Conservation (phyloP, 805 yeast genomes). For the Candida caryicola region DNA sequence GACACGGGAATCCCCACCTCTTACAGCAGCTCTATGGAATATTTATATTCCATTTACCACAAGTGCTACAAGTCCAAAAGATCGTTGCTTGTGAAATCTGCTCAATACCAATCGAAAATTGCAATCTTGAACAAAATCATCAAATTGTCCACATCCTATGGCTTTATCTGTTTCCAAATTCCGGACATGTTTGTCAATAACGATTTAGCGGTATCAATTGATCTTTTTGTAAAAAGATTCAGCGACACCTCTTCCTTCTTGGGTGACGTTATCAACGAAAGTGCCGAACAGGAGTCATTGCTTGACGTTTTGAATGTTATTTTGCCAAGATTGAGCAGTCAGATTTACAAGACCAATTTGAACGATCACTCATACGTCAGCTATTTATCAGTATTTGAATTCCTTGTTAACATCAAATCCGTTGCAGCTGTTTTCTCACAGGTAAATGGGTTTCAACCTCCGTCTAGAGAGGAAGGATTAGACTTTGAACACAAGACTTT, state of each 20-base stretch:
- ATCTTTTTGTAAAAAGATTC: slow-evolving; percentile 21
- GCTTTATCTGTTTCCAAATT: slow-evolving; percentile 63
- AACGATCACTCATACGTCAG: slow-evolving; percentile 52
- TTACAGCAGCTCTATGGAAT: slow-evolving; percentile 41
- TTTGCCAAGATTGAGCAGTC: slow-evolving; percentile 42
- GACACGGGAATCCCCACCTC: slow-evolving; percentile 47
- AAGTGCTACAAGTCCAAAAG: slow-evolving; percentile 42
- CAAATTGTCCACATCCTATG: slow-evolving; percentile 56
- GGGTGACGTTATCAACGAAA: slow-evolving; percentile 52
- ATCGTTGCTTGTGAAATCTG: slow-evolving; percentile 40
- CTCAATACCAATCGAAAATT: slow-evolving; percentile 33
- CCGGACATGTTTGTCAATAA: slow-evolving; percentile 57
- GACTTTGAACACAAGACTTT: slow-evolving; percentile 60
- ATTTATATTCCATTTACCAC: slow-evolving; percentile 46
- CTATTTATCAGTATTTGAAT: slow-evolving; percentile 54
- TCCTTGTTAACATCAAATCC: slow-evolving; percentile 55
- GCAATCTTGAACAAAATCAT: slow-evolving; percentile 47
- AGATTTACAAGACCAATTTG: slow-evolving; percentile 39
- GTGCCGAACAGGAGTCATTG: slow-evolving; percentile 65
- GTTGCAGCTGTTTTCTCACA: slow-evolving; percentile 61
- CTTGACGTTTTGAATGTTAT: slow-evolving; percentile 58
- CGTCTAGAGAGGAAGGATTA: slow-evolving; percentile 41
- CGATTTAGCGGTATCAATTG: slow-evolving; percentile 29
- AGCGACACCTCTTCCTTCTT: slow-evolving; percentile 40
- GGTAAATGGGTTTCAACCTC: slow-evolving; percentile 52